A percentile compares a stretch with the other conserved stretches of the same genome.
Conservation (phyloP, 441 rosid genomes). For the Populus hybrid region DNA sequence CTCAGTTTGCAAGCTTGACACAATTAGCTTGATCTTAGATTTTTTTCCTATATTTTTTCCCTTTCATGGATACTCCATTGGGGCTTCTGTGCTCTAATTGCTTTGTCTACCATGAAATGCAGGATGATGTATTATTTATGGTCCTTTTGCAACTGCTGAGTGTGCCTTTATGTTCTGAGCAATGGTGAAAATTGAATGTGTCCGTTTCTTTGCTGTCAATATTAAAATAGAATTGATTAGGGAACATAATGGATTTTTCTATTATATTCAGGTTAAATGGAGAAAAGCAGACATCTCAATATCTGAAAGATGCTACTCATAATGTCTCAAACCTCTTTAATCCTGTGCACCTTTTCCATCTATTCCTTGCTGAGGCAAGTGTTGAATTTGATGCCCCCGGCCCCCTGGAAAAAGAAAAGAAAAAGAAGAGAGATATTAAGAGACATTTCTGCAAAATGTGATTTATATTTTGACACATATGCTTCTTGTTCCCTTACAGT, state of each 20-base stretch:
- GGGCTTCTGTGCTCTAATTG: constrained; percentile 7
- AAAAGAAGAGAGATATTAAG: too few relatives aligned
- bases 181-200: constrained; percentile 41
- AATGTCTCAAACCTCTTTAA: constrained; percentile 49
- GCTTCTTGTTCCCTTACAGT: constrained; percentile 34
- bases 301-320: constrained; percentile 33
- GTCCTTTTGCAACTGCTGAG: constrained; percentile 64
- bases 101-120: constrained; percentile 25
- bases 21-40: not conserved
- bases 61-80: not conserved
- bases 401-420: too few relatives aligned
- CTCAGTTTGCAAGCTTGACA: not conserved
- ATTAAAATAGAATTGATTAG: constrained; percentile 10
- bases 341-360: constrained; percentile 68
- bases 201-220: constrained; percentile 18
- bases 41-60: not conserved
- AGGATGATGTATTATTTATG: constrained; percentile 85
- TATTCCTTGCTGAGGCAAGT: constrained; percentile 77
- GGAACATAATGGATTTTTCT: constrained; percentile 10
- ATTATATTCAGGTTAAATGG: constrained; percentile 37
- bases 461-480: not conserved
- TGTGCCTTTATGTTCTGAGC: constrained; percentile 32
- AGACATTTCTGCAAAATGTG: too few relatives aligned
- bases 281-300: constrained; percentile 31
- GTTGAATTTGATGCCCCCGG: not conserved